A percentile compares a stretch with the other conserved stretches of the same genome.
phyloP scores from a whole-genome alignment of 2,329 filamentous ascomycete species.

The Lasiodiplodia hormozganensis region DNA sequence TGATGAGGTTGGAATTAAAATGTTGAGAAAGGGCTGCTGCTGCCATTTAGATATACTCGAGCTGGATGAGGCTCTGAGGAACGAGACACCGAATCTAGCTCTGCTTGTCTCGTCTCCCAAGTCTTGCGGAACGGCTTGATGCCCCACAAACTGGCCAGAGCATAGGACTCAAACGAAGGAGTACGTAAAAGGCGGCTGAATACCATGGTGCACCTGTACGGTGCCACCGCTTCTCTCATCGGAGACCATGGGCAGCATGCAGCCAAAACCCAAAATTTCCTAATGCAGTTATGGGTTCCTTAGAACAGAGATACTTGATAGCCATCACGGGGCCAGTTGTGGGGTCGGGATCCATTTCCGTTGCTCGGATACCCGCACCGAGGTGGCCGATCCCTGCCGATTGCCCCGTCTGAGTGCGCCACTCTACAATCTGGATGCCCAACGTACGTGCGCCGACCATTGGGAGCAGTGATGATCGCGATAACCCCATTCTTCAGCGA shows the following conservation, averaged over 20 bases:
- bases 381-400: not conserved
- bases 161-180: not conserved
- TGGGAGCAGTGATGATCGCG: no score
- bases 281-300: not conserved
- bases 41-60: not conserved
- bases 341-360: not conserved
- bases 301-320: not conserved
- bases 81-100: not conserved
- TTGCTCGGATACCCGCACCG: not conserved
- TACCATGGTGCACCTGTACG: not conserved
- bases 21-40: not conserved
- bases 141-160: not conserved
- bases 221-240: no score
- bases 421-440: not conserved
- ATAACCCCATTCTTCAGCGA: not conserved
- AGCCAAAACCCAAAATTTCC: not conserved
- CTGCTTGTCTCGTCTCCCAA: not conserved
- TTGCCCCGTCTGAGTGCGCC: not conserved
- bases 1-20: not conserved
- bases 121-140: not conserved
- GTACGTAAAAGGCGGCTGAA: not conserved
- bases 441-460: not conserved
- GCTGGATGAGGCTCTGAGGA: not conserved
- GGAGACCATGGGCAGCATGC: not conserved
- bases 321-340: no score